These are phyloP conservation scores for Scheffersomyces lignosus DNA, from an alignment of 805 yeast species.

Conservation along the genomic window DNA sequence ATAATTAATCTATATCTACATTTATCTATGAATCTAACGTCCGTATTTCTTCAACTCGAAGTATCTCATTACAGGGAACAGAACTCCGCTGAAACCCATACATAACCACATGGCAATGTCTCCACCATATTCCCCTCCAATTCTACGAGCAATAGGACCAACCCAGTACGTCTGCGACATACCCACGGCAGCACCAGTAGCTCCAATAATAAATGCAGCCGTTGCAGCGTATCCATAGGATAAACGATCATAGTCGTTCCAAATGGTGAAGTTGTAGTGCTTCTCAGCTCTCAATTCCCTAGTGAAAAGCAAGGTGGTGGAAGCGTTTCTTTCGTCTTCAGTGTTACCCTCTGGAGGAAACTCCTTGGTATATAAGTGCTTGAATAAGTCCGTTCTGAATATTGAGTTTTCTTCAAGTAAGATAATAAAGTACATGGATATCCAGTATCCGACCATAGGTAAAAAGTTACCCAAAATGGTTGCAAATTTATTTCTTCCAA, in stretches of 20 bases:
- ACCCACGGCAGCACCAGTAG: conserved; percentile 80
- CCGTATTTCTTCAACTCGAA: conserved; percentile 56
- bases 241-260: conserved; percentile 62
- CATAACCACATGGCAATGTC: conserved; percentile 82
- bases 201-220: conserved; percentile 64
- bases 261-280: conserved; percentile 69
- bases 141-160: conserved; percentile 67
- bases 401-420: conserved; percentile 36
- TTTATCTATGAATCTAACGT: conserved; percentile 4
- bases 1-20: not conserved
- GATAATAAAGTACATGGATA: conserved; percentile 35
- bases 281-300: conserved; percentile 15
- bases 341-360: conserved; percentile 17
- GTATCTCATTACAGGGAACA: conserved; percentile 67
- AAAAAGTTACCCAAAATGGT: conserved; percentile 37
- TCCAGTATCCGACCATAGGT: conserved; percentile 45
- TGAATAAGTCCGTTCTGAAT: conserved; percentile 37
- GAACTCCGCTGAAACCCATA: conserved; percentile 65
- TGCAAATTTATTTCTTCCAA: conserved; percentile 33
- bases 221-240: conserved; percentile 76
- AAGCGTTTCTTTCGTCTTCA: conserved; percentile 1
- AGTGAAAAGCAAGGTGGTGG: not conserved
- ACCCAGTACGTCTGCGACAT: conserved; percentile 85
- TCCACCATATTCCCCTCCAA: conserved; percentile 62
- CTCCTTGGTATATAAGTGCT: conserved; percentile 32